phyloP scores from a whole-genome alignment of 2,329 filamentous ascomycete genomes.

The Coniosporium tulheliwenetii region DNA sequence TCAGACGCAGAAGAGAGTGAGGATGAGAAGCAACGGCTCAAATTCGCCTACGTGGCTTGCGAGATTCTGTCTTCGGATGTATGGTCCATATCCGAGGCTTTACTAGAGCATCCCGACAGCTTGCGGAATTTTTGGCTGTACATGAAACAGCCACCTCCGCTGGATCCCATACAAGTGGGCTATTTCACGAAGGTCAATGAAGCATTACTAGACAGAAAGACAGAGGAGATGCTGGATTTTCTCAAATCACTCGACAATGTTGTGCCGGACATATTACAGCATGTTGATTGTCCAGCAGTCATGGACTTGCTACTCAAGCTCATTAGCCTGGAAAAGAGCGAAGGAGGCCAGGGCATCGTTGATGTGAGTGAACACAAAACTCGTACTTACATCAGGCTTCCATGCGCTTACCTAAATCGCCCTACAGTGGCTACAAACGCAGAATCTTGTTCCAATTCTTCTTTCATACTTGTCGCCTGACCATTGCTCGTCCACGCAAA shows the following conservation, averaged over 20 bases:
- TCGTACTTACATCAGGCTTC: slow-evolving; percentile 6
- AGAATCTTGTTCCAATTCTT: slow-evolving; percentile 73
- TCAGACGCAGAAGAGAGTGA: slow-evolving; percentile 45
- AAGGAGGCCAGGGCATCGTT: slow-evolving; percentile 81
- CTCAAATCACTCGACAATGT: slow-evolving; percentile 73
- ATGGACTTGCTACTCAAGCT: slow-evolving; percentile 97
- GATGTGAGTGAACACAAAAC: slow-evolving; percentile 45
- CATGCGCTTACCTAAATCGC: slow-evolving; percentile 1
- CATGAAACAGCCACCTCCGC: slow-evolving; percentile 63
- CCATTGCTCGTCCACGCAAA: slow-evolving; percentile 80
- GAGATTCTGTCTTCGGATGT: slow-evolving; percentile 92
- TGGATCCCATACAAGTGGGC: slow-evolving; percentile 86
- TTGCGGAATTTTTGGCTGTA: slow-evolving; percentile 85
- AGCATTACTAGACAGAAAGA: slow-evolving; percentile 93
- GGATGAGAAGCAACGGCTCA: slow-evolving; percentile 77
- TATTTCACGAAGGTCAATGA: slow-evolving; percentile 99
- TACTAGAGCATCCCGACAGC: slow-evolving; percentile 69
- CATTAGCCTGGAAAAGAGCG: slow-evolving; percentile 84
- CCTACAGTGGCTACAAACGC: slow-evolving; percentile 72
- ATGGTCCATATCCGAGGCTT: slow-evolving; percentile 87
- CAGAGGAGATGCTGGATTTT: slow-evolving; percentile 86
- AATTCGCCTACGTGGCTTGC: slow-evolving; percentile 84
- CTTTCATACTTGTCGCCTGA: slow-evolving; percentile 76
- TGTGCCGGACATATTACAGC: slow-evolving; percentile 71
- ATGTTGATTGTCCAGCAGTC: slow-evolving; percentile 94